Conservation (phyloP, 257 asterid species). For the Solanum megistacrolobum region DNA sequence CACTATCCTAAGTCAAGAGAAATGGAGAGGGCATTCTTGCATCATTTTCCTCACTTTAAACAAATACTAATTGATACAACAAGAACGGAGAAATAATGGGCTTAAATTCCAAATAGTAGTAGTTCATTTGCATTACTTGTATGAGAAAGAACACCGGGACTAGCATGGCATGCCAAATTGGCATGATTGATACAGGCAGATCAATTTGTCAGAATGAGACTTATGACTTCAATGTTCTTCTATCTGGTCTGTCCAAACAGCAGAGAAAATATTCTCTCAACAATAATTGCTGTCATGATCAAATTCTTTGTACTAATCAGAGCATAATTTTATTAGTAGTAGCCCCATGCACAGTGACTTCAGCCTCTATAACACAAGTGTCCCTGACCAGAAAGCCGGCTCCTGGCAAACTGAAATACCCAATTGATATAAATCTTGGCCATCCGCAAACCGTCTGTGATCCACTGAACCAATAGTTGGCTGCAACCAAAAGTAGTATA, state of each 20-base stretch:
- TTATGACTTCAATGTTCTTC: background rate
- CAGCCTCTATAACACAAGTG: slow-evolving; percentile 44
- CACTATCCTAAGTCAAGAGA: background rate
- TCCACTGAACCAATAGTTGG: slow-evolving; percentile 48
- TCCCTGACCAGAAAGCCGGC: slow-evolving; percentile 32
- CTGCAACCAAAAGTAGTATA: slow-evolving; percentile 26
- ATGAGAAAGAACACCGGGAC: background rate
- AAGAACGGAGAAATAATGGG: background rate
- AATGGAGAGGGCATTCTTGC: background rate
- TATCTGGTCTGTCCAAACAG: background rate
- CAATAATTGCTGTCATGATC: background rate
- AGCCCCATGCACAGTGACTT: slow-evolving; percentile 44
- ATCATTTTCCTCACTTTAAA: background rate
- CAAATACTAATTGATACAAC: background rate
- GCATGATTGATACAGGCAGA: background rate
- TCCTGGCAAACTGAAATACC: slow-evolving; percentile 16
- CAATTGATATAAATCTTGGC: slow-evolving; percentile 45
- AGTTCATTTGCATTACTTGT: background rate
- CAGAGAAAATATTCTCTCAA: background rate
- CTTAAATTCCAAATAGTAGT: background rate
- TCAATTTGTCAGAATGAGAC: background rate
- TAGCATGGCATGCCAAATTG: background rate
- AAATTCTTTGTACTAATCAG: background rate
- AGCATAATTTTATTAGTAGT: slow-evolving; percentile 4
- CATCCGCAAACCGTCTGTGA: slow-evolving; percentile 38